Conservation (phyloP, 805 yeast genomes). For the Yamadazyma sp. region DNA sequence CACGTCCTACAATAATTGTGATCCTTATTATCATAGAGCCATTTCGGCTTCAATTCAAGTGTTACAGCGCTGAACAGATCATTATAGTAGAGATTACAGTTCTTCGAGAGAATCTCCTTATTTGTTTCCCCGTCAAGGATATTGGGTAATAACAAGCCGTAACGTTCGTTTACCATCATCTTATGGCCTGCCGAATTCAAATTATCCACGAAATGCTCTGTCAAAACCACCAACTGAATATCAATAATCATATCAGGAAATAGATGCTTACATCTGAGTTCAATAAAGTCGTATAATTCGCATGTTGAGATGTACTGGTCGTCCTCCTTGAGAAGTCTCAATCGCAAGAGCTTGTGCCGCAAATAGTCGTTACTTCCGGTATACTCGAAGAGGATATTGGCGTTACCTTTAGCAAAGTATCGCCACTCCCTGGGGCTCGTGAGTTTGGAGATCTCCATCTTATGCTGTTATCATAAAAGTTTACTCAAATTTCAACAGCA, state of each 20-base stretch:
- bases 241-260: slow-evolving; percentile 32
- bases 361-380: slow-evolving; percentile 34
- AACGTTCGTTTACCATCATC: slow-evolving; percentile 39
- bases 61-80: slow-evolving; percentile 21
- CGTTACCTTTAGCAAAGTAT: slow-evolving; percentile 47
- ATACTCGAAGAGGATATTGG: slow-evolving; percentile 48
- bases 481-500: slow-evolving; percentile 3
- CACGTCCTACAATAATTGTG: slow-evolving; percentile 57
- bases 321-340: slow-evolving; percentile 32
- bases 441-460: slow-evolving; percentile 39
- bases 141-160: slow-evolving; percentile 46
- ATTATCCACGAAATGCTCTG: slow-evolving; percentile 28
- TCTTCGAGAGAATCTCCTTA: slow-evolving; percentile 31
- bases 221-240: slow-evolving; percentile 31
- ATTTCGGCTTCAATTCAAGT: slow-evolving; percentile 61
- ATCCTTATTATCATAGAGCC: slow-evolving; percentile 49
- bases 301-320: slow-evolving; percentile 38
- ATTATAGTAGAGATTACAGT: slow-evolving; percentile 30
- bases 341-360: slow-evolving; percentile 38
- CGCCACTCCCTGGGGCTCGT: slow-evolving; percentile 43
- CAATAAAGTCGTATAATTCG: slow-evolving; percentile 43
- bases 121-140: slow-evolving; percentile 33
- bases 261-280: slow-evolving; percentile 29
- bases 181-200: slow-evolving; percentile 26
- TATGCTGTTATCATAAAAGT: not conserved